Percentiles rank a stretch among this genome's conserved stretches.
These are phyloP conservation scores for Microstegium vimineum DNA, from an alignment of 176 grass and related monocot genomes.

Conservation along the genomic window DNA sequence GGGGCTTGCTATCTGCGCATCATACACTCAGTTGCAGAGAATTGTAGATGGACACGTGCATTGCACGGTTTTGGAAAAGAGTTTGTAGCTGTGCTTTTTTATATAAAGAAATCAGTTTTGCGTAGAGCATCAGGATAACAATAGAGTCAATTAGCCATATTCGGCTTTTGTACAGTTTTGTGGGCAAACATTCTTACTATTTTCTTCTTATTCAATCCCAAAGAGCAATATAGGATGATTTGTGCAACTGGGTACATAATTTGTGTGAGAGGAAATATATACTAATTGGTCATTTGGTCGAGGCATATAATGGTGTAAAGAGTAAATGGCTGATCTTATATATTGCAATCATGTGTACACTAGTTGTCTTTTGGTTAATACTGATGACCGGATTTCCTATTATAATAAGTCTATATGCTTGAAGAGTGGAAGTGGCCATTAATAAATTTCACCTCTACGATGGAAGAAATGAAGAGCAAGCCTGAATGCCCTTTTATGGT, in stretches of 20 bases:
- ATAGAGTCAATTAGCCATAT: neutral
- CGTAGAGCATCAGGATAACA: neutral
- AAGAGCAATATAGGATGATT: neutral
- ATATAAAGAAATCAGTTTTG: neutral
- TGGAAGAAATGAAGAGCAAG: neutral
- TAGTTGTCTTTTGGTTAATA: neutral
- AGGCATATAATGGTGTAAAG: neutral
- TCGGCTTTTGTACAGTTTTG: neutral
- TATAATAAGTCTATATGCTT: neutral
- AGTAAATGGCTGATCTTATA: neutral
- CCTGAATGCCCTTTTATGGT: neutral
- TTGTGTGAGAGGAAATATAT: neutral
- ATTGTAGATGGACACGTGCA: neutral
- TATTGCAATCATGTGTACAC: neutral
- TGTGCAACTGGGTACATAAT: neutral
- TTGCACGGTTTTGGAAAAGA: neutral
- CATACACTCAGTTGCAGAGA: neutral
- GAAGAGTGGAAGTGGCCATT: neutral
- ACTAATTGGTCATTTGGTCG: neutral
- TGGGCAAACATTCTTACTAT: neutral
- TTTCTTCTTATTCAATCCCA: neutral
- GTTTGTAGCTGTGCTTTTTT: neutral
- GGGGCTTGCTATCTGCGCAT: neutral
- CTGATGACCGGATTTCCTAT: neutral
- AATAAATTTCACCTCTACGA: neutral